These are phyloP conservation scores for Chrysopogon serrulatus DNA, from an alignment of 176 grass and related monocot genomes.

Conservation along the genomic window DNA sequence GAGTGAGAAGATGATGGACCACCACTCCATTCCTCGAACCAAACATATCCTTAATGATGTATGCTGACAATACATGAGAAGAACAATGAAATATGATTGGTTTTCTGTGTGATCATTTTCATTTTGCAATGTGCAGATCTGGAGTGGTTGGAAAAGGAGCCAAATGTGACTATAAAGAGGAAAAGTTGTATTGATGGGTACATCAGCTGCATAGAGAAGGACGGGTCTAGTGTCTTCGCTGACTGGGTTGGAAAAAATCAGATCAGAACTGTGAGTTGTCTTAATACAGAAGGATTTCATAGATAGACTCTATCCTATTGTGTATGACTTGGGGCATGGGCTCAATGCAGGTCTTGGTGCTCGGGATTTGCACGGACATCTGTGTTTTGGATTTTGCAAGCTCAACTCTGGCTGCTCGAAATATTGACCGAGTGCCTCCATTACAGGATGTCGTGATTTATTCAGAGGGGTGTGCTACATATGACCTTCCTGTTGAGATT, in stretches of 20 bases:
- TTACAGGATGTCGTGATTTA: slow-evolving; percentile 75
- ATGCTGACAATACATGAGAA: not conserved
- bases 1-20: too few species aligned
- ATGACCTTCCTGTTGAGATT: slow-evolving; percentile 59
- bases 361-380: slow-evolving; percentile 80
- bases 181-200: slow-evolving; percentile 90
- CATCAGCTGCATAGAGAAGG: slow-evolving; percentile 61
- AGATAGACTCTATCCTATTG: not conserved
- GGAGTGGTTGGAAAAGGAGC: slow-evolving; percentile 80
- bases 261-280: slow-evolving; percentile 60
- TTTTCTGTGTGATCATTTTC: not conserved
- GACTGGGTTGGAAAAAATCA: slow-evolving; percentile 65
- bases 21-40: not conserved
- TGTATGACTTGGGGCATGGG: not conserved
- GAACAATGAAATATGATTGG: not conserved
- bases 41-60: not conserved
- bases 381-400: slow-evolving; percentile 86
- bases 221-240: slow-evolving; percentile 76
- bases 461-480: slow-evolving; percentile 83
- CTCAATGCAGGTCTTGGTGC: slow-evolving; percentile 65
- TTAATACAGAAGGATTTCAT: not conserved
- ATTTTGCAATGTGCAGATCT: slow-evolving; percentile 47
- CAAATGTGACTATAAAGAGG: slow-evolving; percentile 68
- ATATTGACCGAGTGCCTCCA: slow-evolving; percentile 64
- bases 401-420: slow-evolving; percentile 74